Base-by-base conservation (phyloP, 2,329 filamentous ascomycete genomes). In the Cladosporium sp. region DNA sequence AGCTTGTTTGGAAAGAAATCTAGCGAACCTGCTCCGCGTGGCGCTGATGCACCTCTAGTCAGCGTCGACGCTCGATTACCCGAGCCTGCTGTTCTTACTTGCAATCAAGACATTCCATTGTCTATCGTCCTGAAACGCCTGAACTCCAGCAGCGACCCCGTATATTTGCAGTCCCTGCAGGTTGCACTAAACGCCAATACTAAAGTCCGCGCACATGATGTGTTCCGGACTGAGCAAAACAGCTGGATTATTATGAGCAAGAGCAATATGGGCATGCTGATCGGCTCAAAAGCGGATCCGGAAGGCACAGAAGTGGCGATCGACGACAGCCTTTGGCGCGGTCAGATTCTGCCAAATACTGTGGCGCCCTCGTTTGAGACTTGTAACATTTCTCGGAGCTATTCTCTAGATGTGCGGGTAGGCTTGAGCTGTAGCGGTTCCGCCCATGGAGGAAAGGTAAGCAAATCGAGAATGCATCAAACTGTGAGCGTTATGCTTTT, bases 351-450 rank as follows among this genome's bases (percentile, higher is more conserved):
- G 5, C 94, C 93, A 2, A 94, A 90, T 70, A 93, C 90, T 0
- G 85, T 99, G 10, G 87, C 91, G 9, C 94, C 94, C 0, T 87
- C 86, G 0, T 99, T 99, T 70, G 80, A 85, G 49, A 90, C 91
- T 1, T 99, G 94, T 74, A 97, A 97, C 71, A 82, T 97, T 49
- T 82, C 83, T 52, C 84, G 93, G 25, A 81, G 77, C 52, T 97
- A 99, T 71, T 88, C 92, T 69, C 75, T 99, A 36, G 91, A 97
- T 73, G 77, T 97, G 39, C 85, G 86, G 59, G 77, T 96, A 7
- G 91, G 91, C 1, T 73, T 97, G 36, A 85, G 84, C 57, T 92
- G 90, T 79, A 89, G 88, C 6, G 81, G 81, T 28, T 52, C 57
- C 13, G 47, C 62, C 13, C 24, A 36, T 22, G 40, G 25, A 17